Evolutionary conservation across 2,329 filamentous ascomycete species (phyloP), one percentile per base, ranked within the genome.

Genomic region (Colletotrichum incanum): DNA sequence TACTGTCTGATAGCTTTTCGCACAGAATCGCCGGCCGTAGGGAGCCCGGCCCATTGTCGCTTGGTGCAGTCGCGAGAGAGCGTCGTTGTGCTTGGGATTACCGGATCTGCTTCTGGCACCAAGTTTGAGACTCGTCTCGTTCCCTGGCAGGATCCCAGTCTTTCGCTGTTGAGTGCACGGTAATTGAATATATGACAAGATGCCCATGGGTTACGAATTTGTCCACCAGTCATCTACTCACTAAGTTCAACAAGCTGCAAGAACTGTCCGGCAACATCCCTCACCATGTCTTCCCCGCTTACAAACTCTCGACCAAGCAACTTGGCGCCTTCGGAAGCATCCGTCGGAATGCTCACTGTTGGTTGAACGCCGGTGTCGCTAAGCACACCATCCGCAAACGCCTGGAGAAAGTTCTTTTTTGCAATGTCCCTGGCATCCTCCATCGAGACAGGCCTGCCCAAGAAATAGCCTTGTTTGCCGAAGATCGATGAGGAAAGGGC

Each of bases 251-350:
- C 56, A 20, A 83, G 75, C 47, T 78, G 76, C 16, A 83, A 66
- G 59, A 81, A 82, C 55, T 83, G 81, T 43, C 76, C 75, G 2
- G 78, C 76, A 28, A 81, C 77, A 50, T 76, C 78, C 47, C 76
- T 78, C 3, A 82, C 79, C 39, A 80, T 76, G 49, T 81, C 77
- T 61, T 82, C 80, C n/a, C 77, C 80, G 7, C 73, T 74, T 31
- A 71, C 65, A 65, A 80, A 80, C 65, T 77, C 78, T 52, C 81
- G 76, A 0, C 79, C 80, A 66, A 83, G 78, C 5, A 76, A 74
- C 61, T 79, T 75, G 56, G 80, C 78, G 1, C 80, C 78, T 60
- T 77, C 76, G 31, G 73, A 77, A 28, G 76, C 72, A 58, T 80
- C 78, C 41, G 61, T 61, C 26, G 78, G 47, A 9, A 65, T 39